A percentile compares a stretch with the other conserved stretches of the same genome.
These are phyloP conservation scores for Dorcoceras hygrometricum DNA, from an alignment of 257 asterid species.

Conservation along the genomic window DNA sequence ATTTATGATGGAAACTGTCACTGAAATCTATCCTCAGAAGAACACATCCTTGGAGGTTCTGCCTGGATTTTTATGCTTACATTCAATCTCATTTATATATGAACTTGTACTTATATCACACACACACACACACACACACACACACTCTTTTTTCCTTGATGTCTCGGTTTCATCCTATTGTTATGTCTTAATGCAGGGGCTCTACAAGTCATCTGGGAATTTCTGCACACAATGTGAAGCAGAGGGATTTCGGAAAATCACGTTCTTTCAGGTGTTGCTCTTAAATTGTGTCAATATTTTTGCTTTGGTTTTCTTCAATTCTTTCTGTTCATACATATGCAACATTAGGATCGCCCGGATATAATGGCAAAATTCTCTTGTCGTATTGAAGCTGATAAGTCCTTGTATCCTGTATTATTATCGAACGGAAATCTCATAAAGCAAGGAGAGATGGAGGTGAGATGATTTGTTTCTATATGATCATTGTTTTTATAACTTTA, in stretches of 20 bases:
- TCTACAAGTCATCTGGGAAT: conserved; percentile 85
- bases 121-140: too few species aligned
- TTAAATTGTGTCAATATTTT: conserved; percentile 4
- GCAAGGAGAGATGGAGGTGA: conserved; percentile 87
- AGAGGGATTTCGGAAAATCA: conserved; percentile 90
- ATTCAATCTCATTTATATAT: neutral
- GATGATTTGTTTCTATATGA: neutral
- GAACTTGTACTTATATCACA: neutral
- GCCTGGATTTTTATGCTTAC: neutral
- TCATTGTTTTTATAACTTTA: conserved; percentile 2
- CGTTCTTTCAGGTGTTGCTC: conserved; percentile 76
- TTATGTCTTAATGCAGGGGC: conserved; percentile 61
- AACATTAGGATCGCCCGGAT: conserved; percentile 89
- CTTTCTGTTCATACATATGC: conserved; percentile 27
- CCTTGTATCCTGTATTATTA: conserved; percentile 80
- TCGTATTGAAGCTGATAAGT: conserved; percentile 87
- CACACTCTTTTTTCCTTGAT: conserved; percentile 8
- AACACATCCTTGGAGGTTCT: conserved; percentile 89
- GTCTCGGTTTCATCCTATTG: conserved; percentile 18
- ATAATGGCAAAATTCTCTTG: conserved; percentile 90
- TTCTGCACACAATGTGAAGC: conserved; percentile 99
- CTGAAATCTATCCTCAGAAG: conserved; percentile 82
- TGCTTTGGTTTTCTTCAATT: neutral
- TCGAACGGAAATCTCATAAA: conserved; percentile 84
- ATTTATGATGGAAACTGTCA: conserved; percentile 71